Percentiles rank a stretch among this genome's conserved stretches.
Conservation (phyloP, 2,329 filamentous ascomycete species). For the Tolypocladium sp. region DNA sequence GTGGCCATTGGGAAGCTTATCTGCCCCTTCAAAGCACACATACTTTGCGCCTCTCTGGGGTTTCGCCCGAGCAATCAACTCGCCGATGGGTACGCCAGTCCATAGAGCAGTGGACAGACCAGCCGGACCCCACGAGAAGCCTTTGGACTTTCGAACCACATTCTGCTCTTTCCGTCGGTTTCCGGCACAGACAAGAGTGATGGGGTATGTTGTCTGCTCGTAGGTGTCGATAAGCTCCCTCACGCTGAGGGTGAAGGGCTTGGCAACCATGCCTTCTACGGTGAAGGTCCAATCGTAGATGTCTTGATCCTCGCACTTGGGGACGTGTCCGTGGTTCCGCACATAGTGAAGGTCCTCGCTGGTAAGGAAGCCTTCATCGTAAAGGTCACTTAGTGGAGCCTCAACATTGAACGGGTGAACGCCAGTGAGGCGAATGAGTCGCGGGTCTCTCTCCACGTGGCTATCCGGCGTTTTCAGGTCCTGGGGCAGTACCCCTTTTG, state of each 20-base stretch:
- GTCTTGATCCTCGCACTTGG: constrained; percentile 61
- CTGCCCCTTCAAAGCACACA: constrained; percentile 85
- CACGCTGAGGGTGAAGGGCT: constrained; percentile 63
- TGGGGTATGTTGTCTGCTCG: constrained; percentile 73
- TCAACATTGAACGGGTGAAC: constrained; percentile 89
- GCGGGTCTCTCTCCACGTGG: constrained; percentile 70
- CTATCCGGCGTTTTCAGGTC: constrained; percentile 77
- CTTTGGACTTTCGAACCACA: constrained; percentile 79
- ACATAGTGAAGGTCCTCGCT: constrained; percentile 87
- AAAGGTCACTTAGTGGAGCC: constrained; percentile 69
- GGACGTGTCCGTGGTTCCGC: constrained; percentile 80
- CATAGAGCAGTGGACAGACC: constrained; percentile 81
- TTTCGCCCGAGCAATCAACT: constrained; percentile 59
- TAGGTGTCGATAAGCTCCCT: constrained; percentile 64
- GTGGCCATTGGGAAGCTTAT: constrained; percentile 78
- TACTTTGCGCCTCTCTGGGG: constrained; percentile 66
- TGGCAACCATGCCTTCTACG: constrained; percentile 75
- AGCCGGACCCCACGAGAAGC: constrained; percentile 88
- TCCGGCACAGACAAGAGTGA: constrained; percentile 86
- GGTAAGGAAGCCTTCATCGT: constrained; percentile 74
- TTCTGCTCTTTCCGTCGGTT: constrained; percentile 93
- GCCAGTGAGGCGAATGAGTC: constrained; percentile 79
- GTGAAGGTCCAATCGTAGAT: constrained; percentile 74
- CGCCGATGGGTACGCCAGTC: constrained; percentile 70
- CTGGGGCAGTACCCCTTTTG: constrained; percentile 57